phyloP scores from a whole-genome alignment of 352 stramenopile species.

The Lagenidium sp. region DNA sequence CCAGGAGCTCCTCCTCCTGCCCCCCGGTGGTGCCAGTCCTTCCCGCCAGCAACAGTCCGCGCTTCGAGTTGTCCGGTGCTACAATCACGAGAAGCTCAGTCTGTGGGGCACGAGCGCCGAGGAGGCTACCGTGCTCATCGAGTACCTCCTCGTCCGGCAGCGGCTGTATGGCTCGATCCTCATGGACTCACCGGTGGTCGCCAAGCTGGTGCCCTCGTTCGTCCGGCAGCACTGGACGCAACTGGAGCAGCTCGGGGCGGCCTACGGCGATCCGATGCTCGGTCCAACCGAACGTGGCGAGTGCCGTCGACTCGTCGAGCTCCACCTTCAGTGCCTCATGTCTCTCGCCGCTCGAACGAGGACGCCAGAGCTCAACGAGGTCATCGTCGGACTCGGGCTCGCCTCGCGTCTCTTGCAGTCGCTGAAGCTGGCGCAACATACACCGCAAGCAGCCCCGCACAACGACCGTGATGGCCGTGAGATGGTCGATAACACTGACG shows the following conservation, averaged over 20 bases:
- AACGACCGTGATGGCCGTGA: too few relatives aligned
- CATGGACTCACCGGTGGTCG: neutral
- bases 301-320: slow-evolving; percentile 6
- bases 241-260: too few relatives aligned
- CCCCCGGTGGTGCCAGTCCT: too few relatives aligned
- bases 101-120: neutral
- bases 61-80: slow-evolving; percentile 1
- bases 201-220: slow-evolving; percentile 1
- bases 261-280: too few relatives aligned
- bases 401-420: slow-evolving; percentile 3
- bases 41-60: too few relatives aligned
- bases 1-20: slow-evolving; percentile 4
- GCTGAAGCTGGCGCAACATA: too few relatives aligned
- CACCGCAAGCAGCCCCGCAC: too few relatives aligned
- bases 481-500: too few relatives aligned
- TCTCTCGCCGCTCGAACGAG: slow-evolving; percentile 7
- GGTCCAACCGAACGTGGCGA: too few relatives aligned
- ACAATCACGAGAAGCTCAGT: slow-evolving; percentile 2
- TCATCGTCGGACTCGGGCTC: slow-evolving; percentile 5
- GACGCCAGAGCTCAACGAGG: slow-evolving; percentile 3
- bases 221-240: slow-evolving; percentile 12
- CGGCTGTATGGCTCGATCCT: slow-evolving; percentile 11
- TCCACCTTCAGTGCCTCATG: slow-evolving; percentile 11
- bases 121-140: neutral
- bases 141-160: slow-evolving; percentile 7